Conservation (phyloP, 1,284 basidiomycete genomes). For the Austroboletus niveus region DNA sequence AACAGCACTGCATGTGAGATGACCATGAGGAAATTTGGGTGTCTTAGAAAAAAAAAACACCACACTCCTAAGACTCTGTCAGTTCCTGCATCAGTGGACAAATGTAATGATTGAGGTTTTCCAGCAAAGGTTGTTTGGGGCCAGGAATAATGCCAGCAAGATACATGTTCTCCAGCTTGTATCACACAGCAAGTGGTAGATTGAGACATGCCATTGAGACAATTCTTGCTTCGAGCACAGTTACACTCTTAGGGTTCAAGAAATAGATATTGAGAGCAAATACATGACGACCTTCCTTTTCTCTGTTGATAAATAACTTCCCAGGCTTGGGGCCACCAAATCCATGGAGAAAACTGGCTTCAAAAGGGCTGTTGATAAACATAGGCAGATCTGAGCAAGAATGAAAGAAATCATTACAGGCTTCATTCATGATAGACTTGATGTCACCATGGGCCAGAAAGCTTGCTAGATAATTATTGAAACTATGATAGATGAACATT, state of each 20-base stretch:
- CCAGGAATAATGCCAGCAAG: slow-evolving; percentile 12
- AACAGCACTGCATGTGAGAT: neutral
- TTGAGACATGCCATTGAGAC: slow-evolving; percentile 12
- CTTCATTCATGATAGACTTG: neutral
- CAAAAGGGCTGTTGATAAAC: slow-evolving; percentile 8
- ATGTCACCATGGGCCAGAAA: neutral
- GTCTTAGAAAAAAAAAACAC: slow-evolving; percentile 3
- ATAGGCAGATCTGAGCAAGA: neutral
- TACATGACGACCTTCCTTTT: neutral
- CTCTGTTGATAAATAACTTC: slow-evolving; percentile 5
- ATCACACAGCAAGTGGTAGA: slow-evolving; percentile 7
- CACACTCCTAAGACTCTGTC: slow-evolving; percentile 2
- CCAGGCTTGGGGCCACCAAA: slow-evolving; percentile 1
- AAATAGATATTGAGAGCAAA: slow-evolving; percentile 5
- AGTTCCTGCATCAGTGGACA: slow-evolving; percentile 7
- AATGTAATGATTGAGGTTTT: slow-evolving; percentile 19
- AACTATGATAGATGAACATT: slow-evolving; percentile 1
- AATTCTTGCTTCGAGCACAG: neutral
- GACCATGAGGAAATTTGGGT: neutral
- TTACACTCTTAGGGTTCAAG: slow-evolving; percentile 6
- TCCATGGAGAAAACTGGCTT: slow-evolving; percentile 7
- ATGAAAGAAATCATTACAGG: neutral
- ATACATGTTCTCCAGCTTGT: too few species aligned
- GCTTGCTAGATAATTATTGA: slow-evolving; percentile 2
- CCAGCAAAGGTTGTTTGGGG: slow-evolving; percentile 4